Base-by-base conservation (phyloP, 129 eudicot genomes). In the Tagetes patula region DNA sequence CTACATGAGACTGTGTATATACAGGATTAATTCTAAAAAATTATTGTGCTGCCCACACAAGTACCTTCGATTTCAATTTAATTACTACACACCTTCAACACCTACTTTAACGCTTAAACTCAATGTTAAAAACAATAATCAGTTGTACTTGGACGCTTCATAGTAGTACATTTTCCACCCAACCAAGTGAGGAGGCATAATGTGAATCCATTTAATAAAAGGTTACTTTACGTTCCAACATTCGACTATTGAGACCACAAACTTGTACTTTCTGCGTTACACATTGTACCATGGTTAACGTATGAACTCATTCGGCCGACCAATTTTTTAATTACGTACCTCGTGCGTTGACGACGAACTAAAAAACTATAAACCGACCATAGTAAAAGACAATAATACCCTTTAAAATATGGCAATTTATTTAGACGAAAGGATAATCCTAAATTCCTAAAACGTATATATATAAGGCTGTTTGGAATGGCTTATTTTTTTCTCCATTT, bases 281-380 rank as follows among this genome's bases (percentile, higher is more conserved):
- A 14, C 62, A 62, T 62, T 50, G 78, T 74, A 62, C n/a, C 5
- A 36, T 48, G 1, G 30, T 33, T 27, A 74, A 54, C 71, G 71
- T 74, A 62, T 63, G 78, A 74, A 63, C 61, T 47, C 75, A 58
- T 55, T 46, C 41, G 60, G 56, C 59, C 46, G 58, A 55, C 79
- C 30, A 66, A 40, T 39, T 13, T 64, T 11, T 50, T 12, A 54
- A 43, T 33, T 32, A 0, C 48, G 40, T 43, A 53, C 66, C 58
- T 76, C 80, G 59, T 68, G 48, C 34, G 68, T 66, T 66, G 74
- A 67, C 74, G 67, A 37, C 9, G 11, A 38, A 75, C 75, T 27
- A 68, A 63, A 78, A 31, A 31, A 7, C 32, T 12, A 49, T 8
- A n/a, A 8, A 66, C n/a, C 54, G 30, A 37, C 56, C 69, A 49